phyloP scores from a whole-genome alignment of 345 rosid genomes.

The Reutealis trisperma region DNA sequence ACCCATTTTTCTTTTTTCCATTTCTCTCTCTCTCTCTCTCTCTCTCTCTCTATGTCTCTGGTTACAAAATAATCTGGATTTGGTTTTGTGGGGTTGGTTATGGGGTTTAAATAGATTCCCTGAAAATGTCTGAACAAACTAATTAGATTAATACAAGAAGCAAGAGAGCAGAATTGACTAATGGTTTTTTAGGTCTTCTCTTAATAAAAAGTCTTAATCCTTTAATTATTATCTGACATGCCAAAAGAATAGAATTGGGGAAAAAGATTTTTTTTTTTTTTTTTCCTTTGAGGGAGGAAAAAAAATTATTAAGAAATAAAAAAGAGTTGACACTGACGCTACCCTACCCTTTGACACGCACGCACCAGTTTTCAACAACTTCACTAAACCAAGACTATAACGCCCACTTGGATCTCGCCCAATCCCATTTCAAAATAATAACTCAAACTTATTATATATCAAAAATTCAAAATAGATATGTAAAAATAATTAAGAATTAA shows the following conservation, averaged over 20 bases:
- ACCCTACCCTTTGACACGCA: slow-evolving; percentile 22
- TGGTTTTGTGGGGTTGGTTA: slow-evolving; percentile 9
- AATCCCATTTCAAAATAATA: slow-evolving; percentile 13
- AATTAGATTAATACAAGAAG: slow-evolving; percentile 23
- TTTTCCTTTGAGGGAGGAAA: too few species aligned
- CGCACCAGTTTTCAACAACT: slow-evolving; percentile 13
- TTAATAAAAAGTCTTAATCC: slow-evolving; percentile 11
- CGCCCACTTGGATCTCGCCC: slow-evolving; percentile 27
- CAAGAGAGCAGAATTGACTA: slow-evolving; percentile 20
- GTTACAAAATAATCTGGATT: slow-evolving; percentile 6
- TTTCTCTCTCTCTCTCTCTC: neutral
- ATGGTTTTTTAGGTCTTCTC: slow-evolving; percentile 1
- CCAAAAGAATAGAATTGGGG: slow-evolving; percentile 13
- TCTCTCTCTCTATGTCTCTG: neutral
- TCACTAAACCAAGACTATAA: slow-evolving; percentile 19
- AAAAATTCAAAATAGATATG: too few species aligned
- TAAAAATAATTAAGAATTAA: too few species aligned
- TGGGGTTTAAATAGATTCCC: slow-evolving; percentile 24
- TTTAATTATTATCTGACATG: slow-evolving; percentile 20
- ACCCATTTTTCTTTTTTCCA: neutral
- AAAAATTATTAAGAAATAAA: neutral
- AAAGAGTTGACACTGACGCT: slow-evolving; percentile 27
- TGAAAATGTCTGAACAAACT: slow-evolving; percentile 24
- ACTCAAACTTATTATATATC: neutral
- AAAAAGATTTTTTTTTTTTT: too few species aligned